Evolutionary conservation across 768 basidiomycete genomes (phyloP).

Genomic region (Pseudohyphozyma bogoriensis): DNA sequence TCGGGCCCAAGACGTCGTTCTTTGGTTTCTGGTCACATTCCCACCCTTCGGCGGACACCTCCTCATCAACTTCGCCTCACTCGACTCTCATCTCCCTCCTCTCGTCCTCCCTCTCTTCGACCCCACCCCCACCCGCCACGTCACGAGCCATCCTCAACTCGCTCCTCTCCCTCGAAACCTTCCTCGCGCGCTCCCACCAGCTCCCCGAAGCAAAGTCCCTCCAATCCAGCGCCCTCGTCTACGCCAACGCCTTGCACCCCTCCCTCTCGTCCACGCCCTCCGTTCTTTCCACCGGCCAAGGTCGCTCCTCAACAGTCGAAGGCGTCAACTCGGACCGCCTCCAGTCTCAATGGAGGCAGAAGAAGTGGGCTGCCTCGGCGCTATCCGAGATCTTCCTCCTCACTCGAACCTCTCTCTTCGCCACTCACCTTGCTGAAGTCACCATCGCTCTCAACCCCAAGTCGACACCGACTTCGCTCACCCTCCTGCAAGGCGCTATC

Average conservation of each 20-base stretch:
- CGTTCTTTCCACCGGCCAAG: background rate
- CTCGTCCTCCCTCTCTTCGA: background rate
- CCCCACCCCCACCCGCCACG: slow-evolving; percentile 2
- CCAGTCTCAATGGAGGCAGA: background rate
- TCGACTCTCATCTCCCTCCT: background rate
- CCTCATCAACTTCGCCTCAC: background rate
- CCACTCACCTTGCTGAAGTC: slow-evolving; percentile 23
- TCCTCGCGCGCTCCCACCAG: slow-evolving; percentile 14
- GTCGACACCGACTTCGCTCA: background rate
- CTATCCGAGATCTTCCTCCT: slow-evolving; percentile 1
- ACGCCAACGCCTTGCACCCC: background rate
- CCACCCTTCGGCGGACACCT: slow-evolving; percentile 11
- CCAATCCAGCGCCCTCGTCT: slow-evolving; percentile 9
- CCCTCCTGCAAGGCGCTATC: background rate
- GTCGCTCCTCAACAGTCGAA: too few species aligned
- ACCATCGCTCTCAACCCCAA: slow-evolving; percentile 2
- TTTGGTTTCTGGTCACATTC: slow-evolving; percentile 27
- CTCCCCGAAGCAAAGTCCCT: slow-evolving; percentile 2
- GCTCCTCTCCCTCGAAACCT: slow-evolving; percentile 25
- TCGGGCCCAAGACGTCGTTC: slow-evolving; percentile 14
- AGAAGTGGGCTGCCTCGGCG: background rate
- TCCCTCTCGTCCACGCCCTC: background rate
- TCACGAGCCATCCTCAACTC: slow-evolving; percentile 17
- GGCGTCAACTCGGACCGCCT: too few species aligned
- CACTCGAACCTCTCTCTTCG: slow-evolving; percentile 13